Base-by-base conservation (phyloP, 2,329 filamentous ascomycete genomes). In the Aspergillus fijiensis region DNA sequence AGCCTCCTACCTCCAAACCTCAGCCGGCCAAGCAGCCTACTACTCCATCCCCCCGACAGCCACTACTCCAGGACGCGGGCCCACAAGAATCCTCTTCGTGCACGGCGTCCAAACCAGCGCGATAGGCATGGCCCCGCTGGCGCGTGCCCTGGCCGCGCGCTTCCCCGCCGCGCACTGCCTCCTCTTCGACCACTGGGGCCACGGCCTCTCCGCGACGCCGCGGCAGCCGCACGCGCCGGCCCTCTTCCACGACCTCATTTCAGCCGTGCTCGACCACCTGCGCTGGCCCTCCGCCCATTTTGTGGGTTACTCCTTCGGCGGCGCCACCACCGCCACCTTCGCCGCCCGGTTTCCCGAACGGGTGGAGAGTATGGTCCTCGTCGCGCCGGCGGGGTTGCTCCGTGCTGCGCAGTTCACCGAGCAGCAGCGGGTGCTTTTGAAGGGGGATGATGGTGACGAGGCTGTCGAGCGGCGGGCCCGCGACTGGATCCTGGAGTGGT, bases 91-190 rank as follows among this genome's bases (percentile, higher is more conserved):
- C 0, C 70, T 84, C 0, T 67, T 84, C 33, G 65, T 84, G 0
- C 82, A 85, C 59, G 82, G 83, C 25, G 76, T 84, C 0, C 78
- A 83, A 56, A 85, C 82, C 0, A 78, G 80, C 6, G 79, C 82
- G 2, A 66, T 84, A 3, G 81, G 82, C 23, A 67, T 84, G 55
- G 68, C 76, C 0, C 81, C 81, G 0, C 72, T 84, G 1, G 73
- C 76, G 0, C 68, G 62, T 5, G 63, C 66, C 0, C 70, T 85
- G 1, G 70, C 73, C 1, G 39, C 67, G 0, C 64, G 63, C 0
- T 78, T 76, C 50, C 76, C 80, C 0, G 27, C 63, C 0, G 67
- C 80, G 0, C 72, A 80, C 11, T 71, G 79, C 33, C 77, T 81
- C 0, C 69, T 83, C 1, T 19, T 82, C 14, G 83, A 85, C 58